These are phyloP conservation scores for Mycena indigotica DNA, from an alignment of 768 basidiomycete genomes.

Conservation along the genomic window DNA sequence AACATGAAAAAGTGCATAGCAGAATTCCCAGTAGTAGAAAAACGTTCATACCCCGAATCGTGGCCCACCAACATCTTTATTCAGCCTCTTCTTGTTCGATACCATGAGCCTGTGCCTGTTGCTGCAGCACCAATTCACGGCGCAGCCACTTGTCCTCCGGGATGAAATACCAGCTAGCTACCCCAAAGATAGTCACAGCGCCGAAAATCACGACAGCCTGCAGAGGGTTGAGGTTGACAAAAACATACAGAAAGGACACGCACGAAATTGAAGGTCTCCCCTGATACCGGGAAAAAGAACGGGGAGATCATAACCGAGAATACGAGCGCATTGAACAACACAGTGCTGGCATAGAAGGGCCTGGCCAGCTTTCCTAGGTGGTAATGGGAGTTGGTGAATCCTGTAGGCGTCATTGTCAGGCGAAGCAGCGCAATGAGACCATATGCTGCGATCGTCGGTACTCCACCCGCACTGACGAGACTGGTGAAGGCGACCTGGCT, in stretches of 20 bases:
- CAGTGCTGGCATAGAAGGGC: conserved; percentile 69
- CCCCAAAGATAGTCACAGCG: conserved; percentile 73
- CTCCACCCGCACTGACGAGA: conserved; percentile 80
- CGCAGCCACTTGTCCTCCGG: conserved; percentile 83
- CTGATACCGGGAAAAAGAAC: conserved; percentile 81
- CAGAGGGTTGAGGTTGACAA: neutral
- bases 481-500: conserved; percentile 93
- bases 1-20: too few relatives aligned
- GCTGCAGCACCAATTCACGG: conserved; percentile 56
- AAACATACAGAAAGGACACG: conserved; percentile 31
- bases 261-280: conserved; percentile 84
- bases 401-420: conserved; percentile 73
- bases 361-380: conserved; percentile 65
- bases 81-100: neutral
- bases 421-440: conserved; percentile 78
- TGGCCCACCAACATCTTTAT: too few relatives aligned
- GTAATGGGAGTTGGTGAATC: conserved; percentile 76
- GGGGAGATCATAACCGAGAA: conserved; percentile 84
- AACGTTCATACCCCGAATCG: too few relatives aligned
- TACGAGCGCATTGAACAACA: conserved; percentile 72
- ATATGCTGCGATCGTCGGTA: conserved; percentile 89
- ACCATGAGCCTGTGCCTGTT: neutral
- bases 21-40: too few relatives aligned
- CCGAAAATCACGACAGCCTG: conserved; percentile 82
- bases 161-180: conserved; percentile 76